Conservation (phyloP, 208 protist species). For the Leishmania guyanensis region DNA sequence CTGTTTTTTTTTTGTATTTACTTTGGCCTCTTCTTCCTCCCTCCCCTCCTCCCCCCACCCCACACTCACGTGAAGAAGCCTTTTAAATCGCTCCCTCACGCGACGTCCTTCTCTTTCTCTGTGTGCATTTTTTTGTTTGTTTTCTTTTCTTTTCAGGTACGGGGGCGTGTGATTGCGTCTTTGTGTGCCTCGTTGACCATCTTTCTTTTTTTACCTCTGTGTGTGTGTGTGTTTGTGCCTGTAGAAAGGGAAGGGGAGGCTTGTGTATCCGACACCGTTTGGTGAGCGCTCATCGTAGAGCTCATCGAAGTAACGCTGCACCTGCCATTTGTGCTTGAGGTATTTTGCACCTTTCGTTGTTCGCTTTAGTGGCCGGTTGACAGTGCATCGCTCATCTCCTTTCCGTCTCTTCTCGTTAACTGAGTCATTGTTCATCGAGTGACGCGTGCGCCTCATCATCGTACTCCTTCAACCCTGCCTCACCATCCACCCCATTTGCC, state of each 20-base stretch:
- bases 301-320: not conserved
- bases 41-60: not conserved
- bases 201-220: not conserved
- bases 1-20: not conserved
- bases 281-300: not conserved
- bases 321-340: not conserved
- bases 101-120: not conserved
- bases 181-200: too few relatives aligned
- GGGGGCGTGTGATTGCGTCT: too few relatives aligned
- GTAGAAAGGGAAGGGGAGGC: too few relatives aligned
- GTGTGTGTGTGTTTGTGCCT: not conserved
- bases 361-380: not conserved
- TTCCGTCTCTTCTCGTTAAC: not conserved
- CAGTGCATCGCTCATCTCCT: not conserved
- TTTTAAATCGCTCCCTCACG: slow-evolving; percentile 2
- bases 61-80: not conserved
- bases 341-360: not conserved
- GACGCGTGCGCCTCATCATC: not conserved
- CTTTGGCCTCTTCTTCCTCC: not conserved
- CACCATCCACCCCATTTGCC: not conserved
- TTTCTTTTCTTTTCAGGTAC: not conserved
- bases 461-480: not conserved
- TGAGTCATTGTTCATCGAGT: not conserved
- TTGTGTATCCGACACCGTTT: not conserved
- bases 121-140: not conserved